These are phyloP conservation scores for Pontederia paniculata DNA, from an alignment of 176 grass and related monocot genomes.

Conservation along the genomic window DNA sequence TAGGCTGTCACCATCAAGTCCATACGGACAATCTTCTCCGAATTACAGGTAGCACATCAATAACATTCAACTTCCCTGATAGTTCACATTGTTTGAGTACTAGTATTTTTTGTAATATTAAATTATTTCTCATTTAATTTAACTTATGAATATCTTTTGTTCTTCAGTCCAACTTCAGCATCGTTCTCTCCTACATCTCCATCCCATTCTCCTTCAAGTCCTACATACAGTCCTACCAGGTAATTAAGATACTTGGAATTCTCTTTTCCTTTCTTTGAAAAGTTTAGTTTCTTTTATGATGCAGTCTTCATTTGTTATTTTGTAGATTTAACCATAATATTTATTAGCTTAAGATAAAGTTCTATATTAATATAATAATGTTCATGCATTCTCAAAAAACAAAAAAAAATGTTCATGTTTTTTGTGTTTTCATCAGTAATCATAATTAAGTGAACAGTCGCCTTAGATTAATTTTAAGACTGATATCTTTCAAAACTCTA, in stretches of 20 bases:
- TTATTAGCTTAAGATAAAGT: no score
- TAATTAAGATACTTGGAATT: constrained; percentile 6
- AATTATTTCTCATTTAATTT: not conserved
- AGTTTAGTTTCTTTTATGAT: no score
- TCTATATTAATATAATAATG: no score
- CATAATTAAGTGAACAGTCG: no score
- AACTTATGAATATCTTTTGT: constrained; percentile 10
- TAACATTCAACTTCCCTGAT: constrained; percentile 20
- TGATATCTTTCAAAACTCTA: no score
- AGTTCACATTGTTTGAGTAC: not conserved
- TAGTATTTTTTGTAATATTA: not conserved
- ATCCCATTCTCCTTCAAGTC: constrained; percentile 65
- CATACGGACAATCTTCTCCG: constrained; percentile 69
- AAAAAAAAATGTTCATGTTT: no score
- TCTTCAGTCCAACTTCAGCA: constrained; percentile 58
- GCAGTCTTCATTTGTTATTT: not conserved
- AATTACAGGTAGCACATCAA: constrained; percentile 46
- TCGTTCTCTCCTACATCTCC: constrained; percentile 88
- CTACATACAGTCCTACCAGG: constrained; percentile 85
- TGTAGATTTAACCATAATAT: not conserved
- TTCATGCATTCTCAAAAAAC: no score
- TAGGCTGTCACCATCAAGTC: constrained; percentile 22
- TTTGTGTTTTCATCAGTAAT: no score
- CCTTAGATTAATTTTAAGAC: no score
- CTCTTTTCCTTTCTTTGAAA: not conserved